phyloP scores from a whole-genome alignment of 108 stramenopile genomes.

The Skeletonema marinoi region DNA sequence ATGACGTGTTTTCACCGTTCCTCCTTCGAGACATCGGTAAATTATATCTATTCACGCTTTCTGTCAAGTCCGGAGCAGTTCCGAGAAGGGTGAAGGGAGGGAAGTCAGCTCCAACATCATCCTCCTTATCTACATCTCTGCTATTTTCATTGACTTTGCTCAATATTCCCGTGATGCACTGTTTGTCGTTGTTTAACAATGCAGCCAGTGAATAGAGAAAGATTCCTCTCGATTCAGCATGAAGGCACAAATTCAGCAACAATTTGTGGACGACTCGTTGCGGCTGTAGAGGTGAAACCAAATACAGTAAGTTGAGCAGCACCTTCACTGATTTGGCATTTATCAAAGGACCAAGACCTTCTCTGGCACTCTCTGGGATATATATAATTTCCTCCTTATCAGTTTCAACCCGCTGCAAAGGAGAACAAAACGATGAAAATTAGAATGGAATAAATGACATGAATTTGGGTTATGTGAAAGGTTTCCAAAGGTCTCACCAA shows the following conservation, averaged over 20 bases:
- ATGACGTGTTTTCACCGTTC: constrained; percentile 52
- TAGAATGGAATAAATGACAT: neutral
- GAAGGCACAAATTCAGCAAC: constrained; percentile 69
- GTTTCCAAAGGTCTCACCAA: constrained; percentile 1
- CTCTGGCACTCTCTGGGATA: constrained; percentile 22
- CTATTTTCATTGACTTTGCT: constrained; percentile 27
- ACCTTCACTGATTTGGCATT: constrained; percentile 53
- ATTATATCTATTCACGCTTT: constrained; percentile 24
- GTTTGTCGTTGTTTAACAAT: constrained; percentile 66
- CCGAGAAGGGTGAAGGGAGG: constrained; percentile 77
- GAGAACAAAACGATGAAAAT: neutral
- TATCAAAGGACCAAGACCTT: constrained; percentile 52
- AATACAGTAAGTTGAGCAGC: constrained; percentile 67
- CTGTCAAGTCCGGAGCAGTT: constrained; percentile 63
- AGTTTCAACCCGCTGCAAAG: constrained; percentile 55
- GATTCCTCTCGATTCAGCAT: constrained; percentile 41
- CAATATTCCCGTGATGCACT: constrained; percentile 41
- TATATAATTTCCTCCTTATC: constrained; percentile 58
- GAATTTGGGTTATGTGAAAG: neutral
- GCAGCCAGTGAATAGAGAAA: constrained; percentile 50
- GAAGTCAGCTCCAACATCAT: constrained; percentile 45
- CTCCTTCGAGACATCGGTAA: constrained; percentile 49
- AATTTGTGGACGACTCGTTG: constrained; percentile 78
- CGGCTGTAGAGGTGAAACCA: constrained; percentile 81
- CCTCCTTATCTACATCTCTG: neutral